phyloP scores from a whole-genome alignment of 805 yeast species.

The Yamadazyma philogaea region DNA sequence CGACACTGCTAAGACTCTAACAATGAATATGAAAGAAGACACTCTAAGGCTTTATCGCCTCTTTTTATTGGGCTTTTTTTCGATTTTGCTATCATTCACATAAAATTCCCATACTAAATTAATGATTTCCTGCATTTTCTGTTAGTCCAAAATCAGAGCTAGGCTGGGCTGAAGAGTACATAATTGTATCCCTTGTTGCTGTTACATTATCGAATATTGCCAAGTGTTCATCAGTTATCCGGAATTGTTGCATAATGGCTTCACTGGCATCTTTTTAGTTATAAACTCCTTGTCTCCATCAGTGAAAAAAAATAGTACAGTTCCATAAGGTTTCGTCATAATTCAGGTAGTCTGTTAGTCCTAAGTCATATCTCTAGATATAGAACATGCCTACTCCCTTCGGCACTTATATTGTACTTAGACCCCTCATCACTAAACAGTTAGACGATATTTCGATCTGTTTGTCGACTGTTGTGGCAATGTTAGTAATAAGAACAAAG shows the following conservation, averaged over 20 bases:
- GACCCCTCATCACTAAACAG: constrained; percentile 1
- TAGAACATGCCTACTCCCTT: constrained; percentile 2
- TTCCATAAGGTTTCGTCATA: not conserved
- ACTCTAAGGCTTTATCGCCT: not conserved
- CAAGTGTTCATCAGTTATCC: not conserved
- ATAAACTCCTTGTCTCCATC: not conserved
- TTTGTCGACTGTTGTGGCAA: constrained; percentile 1
- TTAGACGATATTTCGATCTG: not conserved
- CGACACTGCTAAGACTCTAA: not conserved
- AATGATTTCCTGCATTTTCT: not conserved
- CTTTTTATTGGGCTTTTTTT: not conserved
- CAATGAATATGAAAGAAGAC: not conserved
- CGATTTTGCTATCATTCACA: not conserved
- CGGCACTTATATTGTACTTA: not conserved
- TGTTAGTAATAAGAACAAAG: not conserved
- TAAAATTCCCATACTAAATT: not conserved
- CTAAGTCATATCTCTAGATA: not conserved
- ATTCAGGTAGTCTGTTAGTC: not conserved
- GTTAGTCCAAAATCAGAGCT: constrained; percentile 1
- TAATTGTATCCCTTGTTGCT: not conserved
- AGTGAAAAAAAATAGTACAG: not conserved
- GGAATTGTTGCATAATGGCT: not conserved
- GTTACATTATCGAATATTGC: constrained; percentile 1
- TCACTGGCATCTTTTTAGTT: not conserved
- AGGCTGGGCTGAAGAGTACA: not conserved